Base-by-base conservation (phyloP, 306 rosid species). In the Vachellia collinsii region DNA sequence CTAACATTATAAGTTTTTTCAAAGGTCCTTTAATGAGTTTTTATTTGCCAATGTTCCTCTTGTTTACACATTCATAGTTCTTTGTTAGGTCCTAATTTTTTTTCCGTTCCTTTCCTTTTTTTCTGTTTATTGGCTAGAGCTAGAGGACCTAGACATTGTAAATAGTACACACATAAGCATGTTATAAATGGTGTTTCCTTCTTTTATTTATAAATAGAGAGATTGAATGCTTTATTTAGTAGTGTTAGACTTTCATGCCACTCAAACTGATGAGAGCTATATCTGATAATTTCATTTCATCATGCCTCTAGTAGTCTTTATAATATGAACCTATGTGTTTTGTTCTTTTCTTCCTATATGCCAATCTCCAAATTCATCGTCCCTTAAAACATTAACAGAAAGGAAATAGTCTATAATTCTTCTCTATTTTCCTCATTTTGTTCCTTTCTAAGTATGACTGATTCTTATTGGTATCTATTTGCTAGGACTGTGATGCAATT, bases 401-500 rank as follows among this genome's bases (percentile, higher is more conserved):
- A 47, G 75, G 73, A 85, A 61, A 85, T 34, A 14, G 44, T 59
- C 37, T 34, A 56, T 38, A 44, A 39, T 61, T 44, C 6, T 39
- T 25, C 29, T 73, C 69, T 7, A 5, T 34, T 47, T 41, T 41
- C 54, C 43, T 71, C 4, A 65, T 58, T 46, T 79, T 76, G 63
- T 43, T 53, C 74, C 13, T 11, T 62, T 70, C n/a, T 75, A 2
- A 63, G 42, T 41, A 29, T 78, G 62, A 71, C 12, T 1, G 72
- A 62, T 69, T 65, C 78, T 58, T 13, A 23, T 13, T 48, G 81
- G 72, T 39, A 51, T 62, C 23, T 10, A 68, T 77, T 72, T 85
- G 79, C 34, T 82, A 92, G 98, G 97, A 95, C 11, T 78, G 86
- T 67, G 99, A 95, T 85, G 80, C 82, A 29, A 90, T 93, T 81